phyloP scores from a whole-genome alignment of 2,329 filamentous ascomycete genomes.

The Clarireedia homoeocarpa region DNA sequence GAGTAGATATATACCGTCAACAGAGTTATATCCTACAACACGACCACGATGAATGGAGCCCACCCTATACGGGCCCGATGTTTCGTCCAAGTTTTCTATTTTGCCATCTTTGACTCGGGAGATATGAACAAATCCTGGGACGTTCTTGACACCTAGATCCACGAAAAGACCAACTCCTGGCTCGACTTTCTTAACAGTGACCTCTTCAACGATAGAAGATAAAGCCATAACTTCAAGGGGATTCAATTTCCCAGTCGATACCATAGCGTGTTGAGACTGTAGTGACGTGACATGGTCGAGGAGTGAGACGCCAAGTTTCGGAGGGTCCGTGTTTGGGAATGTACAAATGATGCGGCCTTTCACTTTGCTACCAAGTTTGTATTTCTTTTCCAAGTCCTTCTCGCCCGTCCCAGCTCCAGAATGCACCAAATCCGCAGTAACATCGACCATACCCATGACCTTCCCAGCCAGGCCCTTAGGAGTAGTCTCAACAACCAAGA shows the following conservation, averaged over 20 bases:
- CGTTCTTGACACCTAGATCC: constrained; percentile 56
- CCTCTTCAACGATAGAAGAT: constrained; percentile 69
- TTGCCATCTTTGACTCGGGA: constrained; percentile 87
- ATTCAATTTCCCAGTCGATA: constrained; percentile 36
- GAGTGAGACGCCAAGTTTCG: constrained; percentile 81
- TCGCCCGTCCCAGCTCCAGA: constrained; percentile 67
- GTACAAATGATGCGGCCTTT: constrained; percentile 84
- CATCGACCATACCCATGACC: constrained; percentile 84
- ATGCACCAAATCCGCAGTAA: constrained; percentile 84
- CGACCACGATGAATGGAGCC: constrained; percentile 74
- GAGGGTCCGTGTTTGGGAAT: constrained; percentile 69
- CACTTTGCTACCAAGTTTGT: constrained; percentile 75
- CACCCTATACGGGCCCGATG: constrained; percentile 68
- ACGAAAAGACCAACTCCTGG: constrained; percentile 75
- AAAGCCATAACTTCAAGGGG: constrained; percentile 57
- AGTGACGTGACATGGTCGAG: constrained; percentile 76
- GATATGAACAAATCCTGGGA: constrained; percentile 89
- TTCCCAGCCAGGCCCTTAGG: constrained; percentile 76
- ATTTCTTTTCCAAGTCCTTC: constrained; percentile 65
- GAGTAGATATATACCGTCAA: constrained; percentile 80
- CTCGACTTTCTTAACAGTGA: constrained; percentile 73
- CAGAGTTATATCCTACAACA: constrained; percentile 75
- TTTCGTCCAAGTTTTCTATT: constrained; percentile 71
- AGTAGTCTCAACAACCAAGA: constrained; percentile 71
- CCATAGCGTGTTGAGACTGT: constrained; percentile 33